Evolutionary conservation across 805 yeast genomes (phyloP).

Genomic region (Saturnispora silvae): DNA sequence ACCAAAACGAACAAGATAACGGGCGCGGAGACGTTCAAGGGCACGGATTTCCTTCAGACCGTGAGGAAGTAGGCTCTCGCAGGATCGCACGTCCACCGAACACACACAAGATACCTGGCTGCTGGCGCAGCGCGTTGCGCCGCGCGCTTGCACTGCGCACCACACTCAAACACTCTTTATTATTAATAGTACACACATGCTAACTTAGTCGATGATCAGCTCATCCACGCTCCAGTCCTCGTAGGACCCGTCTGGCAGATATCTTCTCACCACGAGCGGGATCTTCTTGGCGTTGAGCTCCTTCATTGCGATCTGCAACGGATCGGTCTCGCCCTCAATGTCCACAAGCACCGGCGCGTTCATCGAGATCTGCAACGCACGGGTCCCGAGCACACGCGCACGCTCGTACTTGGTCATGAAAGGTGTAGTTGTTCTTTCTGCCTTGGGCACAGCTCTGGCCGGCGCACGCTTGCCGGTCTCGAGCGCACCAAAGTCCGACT

Average conservation of each 20-base stretch:
- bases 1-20: conserved; percentile 41
- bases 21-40: conserved; percentile 50
- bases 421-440: conserved; percentile 88
- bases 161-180: too few relatives aligned
- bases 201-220: conserved; percentile 64
- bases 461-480: conserved; percentile 29
- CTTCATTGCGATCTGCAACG: conserved; percentile 94
- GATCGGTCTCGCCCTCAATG: conserved; percentile 98
- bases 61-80: conserved; percentile 12
- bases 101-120: too few relatives aligned
- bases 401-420: conserved; percentile 98
- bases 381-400: conserved; percentile 93
- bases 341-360: conserved; percentile 98
- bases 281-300: conserved; percentile 91
- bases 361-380: conserved; percentile 95
- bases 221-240: conserved; percentile 99
- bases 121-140: too few relatives aligned
- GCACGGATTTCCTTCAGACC: conserved; percentile 48
- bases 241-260: conserved; percentile 90
- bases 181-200: too few relatives aligned
- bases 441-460: conserved; percentile 73
- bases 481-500: conserved; percentile 20
- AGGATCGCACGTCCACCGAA: neutral
- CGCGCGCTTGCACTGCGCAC: too few relatives aligned
- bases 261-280: conserved; percentile 91